Evolutionary conservation across 2,329 filamentous ascomycete species (phyloP).

Genomic region (Tolypocladium inflatum): DNA sequence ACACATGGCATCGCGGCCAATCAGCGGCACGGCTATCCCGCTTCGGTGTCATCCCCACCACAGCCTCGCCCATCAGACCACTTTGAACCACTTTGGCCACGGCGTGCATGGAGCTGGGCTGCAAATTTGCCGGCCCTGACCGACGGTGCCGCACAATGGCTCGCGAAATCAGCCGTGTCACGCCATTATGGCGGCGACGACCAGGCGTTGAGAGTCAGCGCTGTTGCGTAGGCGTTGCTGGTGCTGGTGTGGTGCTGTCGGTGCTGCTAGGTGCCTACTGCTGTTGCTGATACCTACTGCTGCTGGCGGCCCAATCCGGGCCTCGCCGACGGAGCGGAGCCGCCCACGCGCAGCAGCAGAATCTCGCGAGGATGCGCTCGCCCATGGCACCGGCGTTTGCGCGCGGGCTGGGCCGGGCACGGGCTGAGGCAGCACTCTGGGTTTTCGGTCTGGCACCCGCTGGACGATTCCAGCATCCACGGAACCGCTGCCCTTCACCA

Average conservation of each 20-base stretch:
- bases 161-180: slow-evolving; percentile 5
- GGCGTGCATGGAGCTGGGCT: slow-evolving; percentile 6
- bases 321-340: neutral
- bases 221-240: too few species aligned
- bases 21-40: neutral
- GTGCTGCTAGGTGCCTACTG: too few species aligned
- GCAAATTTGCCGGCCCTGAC: slow-evolving; percentile 3
- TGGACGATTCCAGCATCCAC: neutral
- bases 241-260: too few species aligned
- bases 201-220: too few species aligned
- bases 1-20: neutral
- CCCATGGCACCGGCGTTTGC: too few species aligned
- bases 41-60: slow-evolving; percentile 1
- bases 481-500: neutral
- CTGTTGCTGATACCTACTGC: too few species aligned
- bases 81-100: slow-evolving; percentile 24
- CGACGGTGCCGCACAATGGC: neutral
- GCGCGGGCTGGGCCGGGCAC: neutral
- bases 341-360: neutral
- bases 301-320: neutral
- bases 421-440: neutral
- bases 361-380: neutral
- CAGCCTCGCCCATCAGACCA: slow-evolving; percentile 30
- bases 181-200: slow-evolving; percentile 7
- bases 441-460: neutral